Percentiles rank a stretch among this genome's conserved stretches.
These are phyloP conservation scores for Chloromonas sp. DNA, from an alignment of 163 green algal species.

Conservation along the genomic window DNA sequence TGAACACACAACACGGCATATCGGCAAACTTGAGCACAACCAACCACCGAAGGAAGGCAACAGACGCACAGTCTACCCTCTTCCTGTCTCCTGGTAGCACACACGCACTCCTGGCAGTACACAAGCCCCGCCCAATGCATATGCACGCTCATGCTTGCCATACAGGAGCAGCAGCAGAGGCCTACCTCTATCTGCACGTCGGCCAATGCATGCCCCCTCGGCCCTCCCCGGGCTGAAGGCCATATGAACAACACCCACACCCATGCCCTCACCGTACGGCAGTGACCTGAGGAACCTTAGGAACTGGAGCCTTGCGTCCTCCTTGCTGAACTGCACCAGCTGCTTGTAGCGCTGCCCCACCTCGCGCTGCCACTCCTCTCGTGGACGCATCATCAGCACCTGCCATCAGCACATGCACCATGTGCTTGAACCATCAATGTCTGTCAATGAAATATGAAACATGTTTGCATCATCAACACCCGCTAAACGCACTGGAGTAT, in stretches of 20 bases:
- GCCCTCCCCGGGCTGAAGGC: too few species aligned
- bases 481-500: too few species aligned
- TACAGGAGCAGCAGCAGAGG: too few species aligned
- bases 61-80: constrained; percentile 13
- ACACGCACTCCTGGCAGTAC: too few species aligned
- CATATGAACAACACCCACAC: too few species aligned
- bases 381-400: constrained; percentile 70
- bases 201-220: too few species aligned
- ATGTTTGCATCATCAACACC: too few species aligned
- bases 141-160: too few species aligned
- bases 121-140: not conserved
- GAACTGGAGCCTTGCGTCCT: constrained; percentile 86
- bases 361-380: constrained; percentile 80
- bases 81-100: too few species aligned
- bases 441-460: too few species aligned
- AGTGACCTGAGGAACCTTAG: constrained; percentile 89
- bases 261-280: constrained; percentile 65
- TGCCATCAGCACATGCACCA: constrained; percentile 19
- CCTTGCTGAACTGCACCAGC: constrained; percentile 77
- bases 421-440: not conserved
- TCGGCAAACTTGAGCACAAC: not conserved
- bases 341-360: constrained; percentile 49
- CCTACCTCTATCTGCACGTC: too few species aligned
- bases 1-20: not conserved
- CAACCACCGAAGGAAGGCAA: not conserved